Evolutionary conservation across 1,139 yeast species (phyloP), one percentile per base, ranked within the genome.

Genomic region (Sugiyamaella japonica): DNA sequence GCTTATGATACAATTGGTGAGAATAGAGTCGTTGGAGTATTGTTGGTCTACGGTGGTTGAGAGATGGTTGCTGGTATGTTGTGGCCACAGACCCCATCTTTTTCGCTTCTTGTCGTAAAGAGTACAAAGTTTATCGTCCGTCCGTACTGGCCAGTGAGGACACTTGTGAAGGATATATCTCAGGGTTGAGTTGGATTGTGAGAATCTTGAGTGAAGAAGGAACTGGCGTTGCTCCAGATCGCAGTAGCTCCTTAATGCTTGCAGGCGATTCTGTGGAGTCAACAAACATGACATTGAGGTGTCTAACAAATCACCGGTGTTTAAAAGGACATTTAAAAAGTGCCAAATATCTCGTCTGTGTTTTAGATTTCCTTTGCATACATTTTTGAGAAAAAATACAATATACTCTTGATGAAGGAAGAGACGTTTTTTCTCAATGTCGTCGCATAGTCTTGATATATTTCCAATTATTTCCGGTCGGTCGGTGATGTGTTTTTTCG

Each of bases 391-490:
- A 23, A 49, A 49, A 37, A 29, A 23, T 17, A 23, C 25, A 9
- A 49, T 41, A 49, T 49, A 49, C 16, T 49, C 52, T 16, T 49
- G 52, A 31, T 49, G 52, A 23, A 49, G 34, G 20, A 49, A 49
- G 8, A 49, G 25, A 5, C 41, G 25, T 8, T 20, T 32, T 4
- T 31, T 13, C 15, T 41, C 17, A 20, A 49, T 42, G 42, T 49
- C 52, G 2, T 39, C 39, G 31, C 51, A 48, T 6, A 48, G 10
- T n/a, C 16, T 39, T 10, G 16, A 28, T 39, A 48, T 39, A 20
- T 45, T 13, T 29, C 28, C 32, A 12, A 5, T 36, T 39, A 48
- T 12, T 28, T 23, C 39, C 17, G 40, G 39, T 9, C 17, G 20
- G n/a, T 48, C 45, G n/a, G 39, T 31, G 7, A 13, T n/a, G 28